Evolutionary conservation across 163 green algal species (phyloP), one percentile per base, ranked within the genome.

Genomic region (Chloromonas sp.): DNA sequence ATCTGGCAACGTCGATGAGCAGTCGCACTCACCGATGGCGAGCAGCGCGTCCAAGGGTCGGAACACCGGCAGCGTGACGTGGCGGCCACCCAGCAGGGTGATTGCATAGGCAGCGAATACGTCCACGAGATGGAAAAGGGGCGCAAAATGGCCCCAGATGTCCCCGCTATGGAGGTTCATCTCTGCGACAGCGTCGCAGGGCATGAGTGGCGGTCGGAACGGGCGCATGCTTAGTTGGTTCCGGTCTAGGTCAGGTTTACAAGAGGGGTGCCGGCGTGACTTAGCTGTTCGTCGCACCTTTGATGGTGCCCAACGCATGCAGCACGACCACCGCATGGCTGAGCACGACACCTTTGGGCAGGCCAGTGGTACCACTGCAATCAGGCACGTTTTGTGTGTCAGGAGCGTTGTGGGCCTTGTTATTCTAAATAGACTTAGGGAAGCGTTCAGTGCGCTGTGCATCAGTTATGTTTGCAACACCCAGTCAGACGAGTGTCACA

Each of bases 41-140:
- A 93, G 85, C 79, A 98, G 91, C 0, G 88, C 88, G 0, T 92
- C 88, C 5, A 83, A 82, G 0, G 95, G 84, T 3, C 62, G 90
- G 88, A 98, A 98, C 59, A 70, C 86, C 14, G 91, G 91, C 60
- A 95, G 83, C 60, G 94, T 89, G 11, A 98, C 93, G 88, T 98
- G 95, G 61, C 94, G 89, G 2, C 94, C 95, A 0, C 94, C 95
- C 81, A 97, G 89, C 78, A 95, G 84, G 0, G 94, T 97, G 81
- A 98, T 92, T 61, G 94, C 92, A 84, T 98, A 98, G 0, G 97
- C 89, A 2, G 94, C 96, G 92, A 98, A 98, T 3, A 94, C 95
- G 82, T 98, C 96, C 60, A 98, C 95, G 81, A 98, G 93, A 88
- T 98, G 96, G 89, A 98, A 98, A 87, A 98, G 96, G 2, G 96